Percentiles rank a stretch among this genome's conserved stretches.
phyloP scores from a whole-genome alignment of 139 green algal genomes.

The Tetraselmis striata region DNA sequence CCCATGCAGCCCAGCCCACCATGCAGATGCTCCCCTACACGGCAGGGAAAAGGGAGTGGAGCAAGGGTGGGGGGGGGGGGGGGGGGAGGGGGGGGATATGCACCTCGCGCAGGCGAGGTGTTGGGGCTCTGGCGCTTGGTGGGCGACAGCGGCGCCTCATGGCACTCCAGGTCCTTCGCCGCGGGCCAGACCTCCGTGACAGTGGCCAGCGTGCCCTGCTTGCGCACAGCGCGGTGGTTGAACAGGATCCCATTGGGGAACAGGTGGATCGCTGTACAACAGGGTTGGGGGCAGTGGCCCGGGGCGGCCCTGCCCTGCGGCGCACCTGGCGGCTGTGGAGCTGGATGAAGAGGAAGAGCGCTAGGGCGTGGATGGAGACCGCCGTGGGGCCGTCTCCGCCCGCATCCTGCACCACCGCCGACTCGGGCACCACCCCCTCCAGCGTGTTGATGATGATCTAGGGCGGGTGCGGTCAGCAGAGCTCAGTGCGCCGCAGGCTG shows the following conservation, averaged over 20 bases:
- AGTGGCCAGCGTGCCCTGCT: not conserved
- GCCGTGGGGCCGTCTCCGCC: not conserved
- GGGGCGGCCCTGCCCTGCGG: too few species aligned
- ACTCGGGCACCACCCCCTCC: not conserved
- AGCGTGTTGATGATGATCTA: not conserved
- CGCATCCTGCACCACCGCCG: not conserved
- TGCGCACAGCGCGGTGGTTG: too few species aligned
- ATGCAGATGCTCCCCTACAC: too few species aligned
- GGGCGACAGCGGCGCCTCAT: not conserved
- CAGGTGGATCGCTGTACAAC: too few species aligned
- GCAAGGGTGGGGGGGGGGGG: too few species aligned
- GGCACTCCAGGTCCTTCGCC: not conserved
- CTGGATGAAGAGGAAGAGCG: not conserved
- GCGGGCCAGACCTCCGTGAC: not conserved
- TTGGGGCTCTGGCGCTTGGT: not conserved
- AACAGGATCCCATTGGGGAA: too few species aligned
- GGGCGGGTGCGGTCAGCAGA: too few species aligned
- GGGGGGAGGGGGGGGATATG: too few species aligned
- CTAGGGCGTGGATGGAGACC: not conserved
- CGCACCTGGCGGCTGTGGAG: not conserved
- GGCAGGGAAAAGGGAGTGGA: too few species aligned
- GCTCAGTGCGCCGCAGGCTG: too few species aligned
- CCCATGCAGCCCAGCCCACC: too few species aligned
- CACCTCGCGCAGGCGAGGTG: not conserved
- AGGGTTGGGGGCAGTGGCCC: too few species aligned